Evolutionary conservation across 2,329 filamentous ascomycete species (phyloP).

Genomic region (Berkeleyomyces basicola): DNA sequence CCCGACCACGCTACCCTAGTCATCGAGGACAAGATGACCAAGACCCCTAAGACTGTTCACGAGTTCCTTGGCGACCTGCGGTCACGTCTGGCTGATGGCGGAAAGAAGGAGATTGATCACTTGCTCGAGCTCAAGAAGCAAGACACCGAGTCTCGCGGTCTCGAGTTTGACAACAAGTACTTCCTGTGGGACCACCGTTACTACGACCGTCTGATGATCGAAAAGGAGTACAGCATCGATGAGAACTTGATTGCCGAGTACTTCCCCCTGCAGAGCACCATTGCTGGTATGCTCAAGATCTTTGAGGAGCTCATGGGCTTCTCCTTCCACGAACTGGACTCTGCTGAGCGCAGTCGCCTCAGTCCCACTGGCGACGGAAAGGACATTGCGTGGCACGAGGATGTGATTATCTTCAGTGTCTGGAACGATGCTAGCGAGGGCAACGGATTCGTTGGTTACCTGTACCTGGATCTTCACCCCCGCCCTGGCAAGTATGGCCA

Average conservation of each 20-base stretch:
- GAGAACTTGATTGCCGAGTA: slow-evolving; percentile 70
- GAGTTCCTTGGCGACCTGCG: slow-evolving; percentile 58
- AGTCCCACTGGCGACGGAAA: slow-evolving; percentile 51
- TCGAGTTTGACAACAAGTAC: slow-evolving; percentile 50
- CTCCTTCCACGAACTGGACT: slow-evolving; percentile 55
- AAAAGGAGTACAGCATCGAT: slow-evolving; percentile 65
- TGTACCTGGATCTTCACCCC: slow-evolving; percentile 69
- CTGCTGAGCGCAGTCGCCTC: slow-evolving; percentile 46
- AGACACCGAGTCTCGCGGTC: slow-evolving; percentile 42
- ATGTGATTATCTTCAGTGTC: slow-evolving; percentile 68
- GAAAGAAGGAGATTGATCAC: slow-evolving; percentile 50
- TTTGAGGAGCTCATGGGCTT: slow-evolving; percentile 73
- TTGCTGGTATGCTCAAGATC: slow-evolving; percentile 64
- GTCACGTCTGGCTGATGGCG: slow-evolving; percentile 48
- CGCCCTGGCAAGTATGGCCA: slow-evolving; percentile 72
- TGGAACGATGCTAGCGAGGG: slow-evolving; percentile 63
- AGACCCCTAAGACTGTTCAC: slow-evolving; percentile 53
- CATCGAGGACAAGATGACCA: slow-evolving; percentile 77
- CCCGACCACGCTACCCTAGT: slow-evolving; percentile 58
- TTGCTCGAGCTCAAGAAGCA: slow-evolving; percentile 60
- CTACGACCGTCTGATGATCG: slow-evolving; percentile 65
- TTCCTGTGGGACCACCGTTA: slow-evolving; percentile 73
- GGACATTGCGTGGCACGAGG: slow-evolving; percentile 67
- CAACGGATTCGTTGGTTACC: slow-evolving; percentile 58
- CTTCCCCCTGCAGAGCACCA: slow-evolving; percentile 59